Percentiles rank a stretch among this genome's conserved stretches.
Evolutionary conservation across 441 rosid species (phyloP).

Genomic region (Monsonia emarginata): DNA sequence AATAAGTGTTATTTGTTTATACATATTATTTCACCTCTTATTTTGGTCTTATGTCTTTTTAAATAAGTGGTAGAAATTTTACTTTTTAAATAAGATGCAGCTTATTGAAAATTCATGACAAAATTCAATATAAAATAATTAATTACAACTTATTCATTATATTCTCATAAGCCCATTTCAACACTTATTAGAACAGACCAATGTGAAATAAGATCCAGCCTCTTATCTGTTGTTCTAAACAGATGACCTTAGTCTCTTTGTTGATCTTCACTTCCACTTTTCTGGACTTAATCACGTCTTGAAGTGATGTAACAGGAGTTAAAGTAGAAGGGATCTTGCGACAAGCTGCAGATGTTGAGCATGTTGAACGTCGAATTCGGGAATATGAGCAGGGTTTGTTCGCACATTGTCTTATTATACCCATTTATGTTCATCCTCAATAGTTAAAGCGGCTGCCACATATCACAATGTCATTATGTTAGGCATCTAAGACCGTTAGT

Average conservation of each 20-base stretch:
- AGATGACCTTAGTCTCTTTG: neutral
- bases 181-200: too few relatives aligned
- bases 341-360: conserved; percentile 98
- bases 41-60: too few relatives aligned
- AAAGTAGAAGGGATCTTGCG: conserved; percentile 89
- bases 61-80: too few relatives aligned
- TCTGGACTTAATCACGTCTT: conserved; percentile 20
- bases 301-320: conserved; percentile 48
- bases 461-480: conserved; percentile 8
- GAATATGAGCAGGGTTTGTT: conserved; percentile 88
- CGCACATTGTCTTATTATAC: conserved; percentile 5
- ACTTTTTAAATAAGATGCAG: too few relatives aligned
- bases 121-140: too few relatives aligned
- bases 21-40: too few relatives aligned
- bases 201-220: too few relatives aligned
- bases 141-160: too few relatives aligned
- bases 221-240: too few relatives aligned
- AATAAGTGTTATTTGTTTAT: too few relatives aligned
- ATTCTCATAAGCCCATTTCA: too few relatives aligned
- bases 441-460: conserved; percentile 1
- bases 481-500: neutral
- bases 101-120: too few relatives aligned
- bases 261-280: neutral
- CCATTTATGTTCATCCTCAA: neutral
- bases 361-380: conserved; percentile 76